Evolutionary conservation across 1,139 yeast species (phyloP), one percentile per base, ranked within the genome.

Genomic region (Geotrichum macrosporum): DNA sequence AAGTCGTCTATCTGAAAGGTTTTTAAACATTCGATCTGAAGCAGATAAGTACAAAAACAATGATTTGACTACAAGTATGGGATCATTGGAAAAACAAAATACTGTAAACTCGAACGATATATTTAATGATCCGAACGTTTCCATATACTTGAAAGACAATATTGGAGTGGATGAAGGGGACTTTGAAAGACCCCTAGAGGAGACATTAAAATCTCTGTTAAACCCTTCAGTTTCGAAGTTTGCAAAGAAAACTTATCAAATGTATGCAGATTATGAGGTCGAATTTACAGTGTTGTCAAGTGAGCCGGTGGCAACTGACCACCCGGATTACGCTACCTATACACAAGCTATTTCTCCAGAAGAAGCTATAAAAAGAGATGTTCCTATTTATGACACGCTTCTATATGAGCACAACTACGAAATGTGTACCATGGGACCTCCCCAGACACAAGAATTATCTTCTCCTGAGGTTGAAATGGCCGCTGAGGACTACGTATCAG

Each of bases 401-500:
- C 18, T 46, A 3, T 46, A 46, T 33, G 35, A 41, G 9, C 38
- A 39, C 19, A 31, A 16, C 15, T 46, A 41, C 35, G 37, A 41
- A 12, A 5, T 46, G 3, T 35, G 49, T 26, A 41, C 49, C 2
- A 46, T 46, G 49, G 49, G 45, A 5, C 49, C 49, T 4, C 49
- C 49, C 6, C 31, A 35, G 18, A 46, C 45, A 5, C 32, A 34
- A 9, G 35, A 19, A 12, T 35, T 19, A 13, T 16, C 47, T 4
- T 30, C 31, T 5, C 43, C 30, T 3, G 38, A 30, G 10, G 21
- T 27, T 20, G 21, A 19, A 8, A 19, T 16, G 16, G 20, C 21
- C 13, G 21, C 20, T 13, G 31, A 20, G 4, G 43, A 39, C 2
- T 30, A 20, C n/a, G n/a, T n/a, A n/a, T n/a, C n/a, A n/a, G n/a